Evolutionary conservation across 1,284 basidiomycete genomes (phyloP).

Genomic region (Phylloporus gajari): DNA sequence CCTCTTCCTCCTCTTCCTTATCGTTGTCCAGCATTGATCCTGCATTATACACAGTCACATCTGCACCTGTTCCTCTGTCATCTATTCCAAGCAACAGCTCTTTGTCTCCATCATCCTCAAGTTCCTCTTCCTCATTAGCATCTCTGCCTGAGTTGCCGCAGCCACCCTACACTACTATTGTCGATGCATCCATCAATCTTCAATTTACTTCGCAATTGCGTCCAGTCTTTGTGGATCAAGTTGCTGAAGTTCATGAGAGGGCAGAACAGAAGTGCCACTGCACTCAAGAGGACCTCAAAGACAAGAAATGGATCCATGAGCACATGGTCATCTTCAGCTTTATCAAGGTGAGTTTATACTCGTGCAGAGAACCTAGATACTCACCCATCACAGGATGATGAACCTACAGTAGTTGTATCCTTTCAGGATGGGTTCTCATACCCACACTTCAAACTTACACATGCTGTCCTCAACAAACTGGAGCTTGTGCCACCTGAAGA

Average conservation of each 20-base stretch:
- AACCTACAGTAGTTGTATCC: background rate
- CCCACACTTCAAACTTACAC: conserved; percentile 11
- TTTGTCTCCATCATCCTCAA: background rate
- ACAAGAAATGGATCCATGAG: background rate
- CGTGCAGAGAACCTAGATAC: background rate
- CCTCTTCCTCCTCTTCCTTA: too few species aligned
- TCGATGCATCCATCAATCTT: too few species aligned
- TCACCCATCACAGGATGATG: conserved; percentile 1
- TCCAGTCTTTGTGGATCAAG: too few species aligned
- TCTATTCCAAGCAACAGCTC: too few species aligned
- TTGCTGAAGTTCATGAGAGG: too few species aligned
- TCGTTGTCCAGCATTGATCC: too few species aligned
- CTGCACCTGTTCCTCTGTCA: too few species aligned
- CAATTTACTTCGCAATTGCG: too few species aligned
- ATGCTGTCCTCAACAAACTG: background rate
- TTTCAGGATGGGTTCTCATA: conserved; percentile 11
- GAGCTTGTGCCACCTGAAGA: background rate
- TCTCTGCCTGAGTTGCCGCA: too few species aligned
- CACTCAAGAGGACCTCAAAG: background rate
- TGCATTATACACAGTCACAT: background rate
- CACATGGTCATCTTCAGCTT: background rate
- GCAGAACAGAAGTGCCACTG: background rate
- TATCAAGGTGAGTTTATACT: background rate
- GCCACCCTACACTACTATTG: too few species aligned
- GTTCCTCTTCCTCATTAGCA: too few species aligned